phyloP scores from a whole-genome alignment of 2,329 filamentous ascomycete species.

The Aureobasidium sp. region DNA sequence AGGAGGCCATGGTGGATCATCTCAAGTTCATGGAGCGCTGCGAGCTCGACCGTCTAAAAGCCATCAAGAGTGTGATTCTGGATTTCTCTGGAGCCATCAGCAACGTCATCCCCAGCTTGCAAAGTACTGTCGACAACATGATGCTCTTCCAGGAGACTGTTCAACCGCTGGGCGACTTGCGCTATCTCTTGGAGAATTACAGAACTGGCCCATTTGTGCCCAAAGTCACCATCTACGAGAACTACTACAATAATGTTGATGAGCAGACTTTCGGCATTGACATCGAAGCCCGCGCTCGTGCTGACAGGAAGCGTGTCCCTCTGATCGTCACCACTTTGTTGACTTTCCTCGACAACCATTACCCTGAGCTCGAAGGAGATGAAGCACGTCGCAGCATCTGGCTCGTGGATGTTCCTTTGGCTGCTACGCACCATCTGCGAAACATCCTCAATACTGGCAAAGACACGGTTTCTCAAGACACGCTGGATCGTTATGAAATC shows the following conservation, averaged over 20 bases:
- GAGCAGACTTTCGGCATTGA: constrained; percentile 98
- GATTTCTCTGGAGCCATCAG: constrained; percentile 97
- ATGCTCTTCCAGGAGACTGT: constrained; percentile 98
- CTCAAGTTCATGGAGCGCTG: constrained; percentile 95
- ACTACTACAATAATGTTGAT: constrained; percentile 97
- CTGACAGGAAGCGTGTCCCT: constrained; percentile 92
- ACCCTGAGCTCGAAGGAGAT: constrained; percentile 94
- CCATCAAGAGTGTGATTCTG: constrained; percentile 94
- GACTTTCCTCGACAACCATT: constrained; percentile 92
- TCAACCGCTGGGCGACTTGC: constrained; percentile 82
- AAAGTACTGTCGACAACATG: constrained; percentile 96
- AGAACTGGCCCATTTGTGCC: constrained; percentile 89
- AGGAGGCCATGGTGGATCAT: constrained; percentile 88
- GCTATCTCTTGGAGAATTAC: constrained; percentile 95
- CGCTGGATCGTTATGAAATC: constrained; percentile 83
- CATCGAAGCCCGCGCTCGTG: constrained; percentile 86
- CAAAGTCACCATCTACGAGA: constrained; percentile 89
- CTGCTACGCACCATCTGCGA: constrained; percentile 77
- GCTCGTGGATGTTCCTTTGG: constrained; percentile 84
- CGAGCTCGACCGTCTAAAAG: constrained; percentile 90
- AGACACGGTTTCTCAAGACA: constrained; percentile 58
- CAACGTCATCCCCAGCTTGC: constrained; percentile 93
- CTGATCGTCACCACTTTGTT: constrained; percentile 86
- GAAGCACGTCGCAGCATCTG: constrained; percentile 88
- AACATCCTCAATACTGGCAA: constrained; percentile 82